Evolutionary conservation across 257 asterid genomes (phyloP), one percentile per base, ranked within the genome.

Genomic region (Nicotiana undulata): DNA sequence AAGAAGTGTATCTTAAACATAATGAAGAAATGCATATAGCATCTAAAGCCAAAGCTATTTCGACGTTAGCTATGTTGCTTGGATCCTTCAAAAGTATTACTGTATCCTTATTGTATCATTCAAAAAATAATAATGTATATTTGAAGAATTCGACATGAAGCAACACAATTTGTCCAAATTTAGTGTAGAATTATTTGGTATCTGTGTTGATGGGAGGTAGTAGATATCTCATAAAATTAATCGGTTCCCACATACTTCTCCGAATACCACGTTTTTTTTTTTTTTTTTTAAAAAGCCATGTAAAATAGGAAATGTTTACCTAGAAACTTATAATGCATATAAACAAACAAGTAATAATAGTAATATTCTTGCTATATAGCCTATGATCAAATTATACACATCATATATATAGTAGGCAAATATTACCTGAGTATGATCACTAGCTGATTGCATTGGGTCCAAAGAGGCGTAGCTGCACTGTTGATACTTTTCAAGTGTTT

Each of bases 401-500:
- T 10, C 31, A n/a, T 29, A 29, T 29, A 29, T 55, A 29, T 29
- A 76, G 29, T 34, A 31, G 11, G 32, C 3, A 28, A 55, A 4
- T 59, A 76, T 32, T 28, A 85, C 88, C 82, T 67, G 84, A 76
- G 60, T 49, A 74, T 40, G 49, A 40, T 82, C 78, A 76, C 22
- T 81, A 78, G 59, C 51, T 1, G 77, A 75, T 56, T 58, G 77
- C 58, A n/a, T 52, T 32, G 82, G 63, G 13, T 85, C 86, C 44
- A 82, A 46, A 12, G 88, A 83, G 1, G 82, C 88, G 53, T 79
- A 83, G 51, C 80, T 85, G 82, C 86, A 85, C 34, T 82, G 79
- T 76, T 85, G 86, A 60, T 85, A 85, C 79, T 81, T 85, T 65
- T 82, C 88, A 31, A 82, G 83, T 64, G 88, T 79, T 76, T 63